Conservation (phyloP, 192 early-diverging fungal genomes). For the Kickxella alabastrina region DNA sequence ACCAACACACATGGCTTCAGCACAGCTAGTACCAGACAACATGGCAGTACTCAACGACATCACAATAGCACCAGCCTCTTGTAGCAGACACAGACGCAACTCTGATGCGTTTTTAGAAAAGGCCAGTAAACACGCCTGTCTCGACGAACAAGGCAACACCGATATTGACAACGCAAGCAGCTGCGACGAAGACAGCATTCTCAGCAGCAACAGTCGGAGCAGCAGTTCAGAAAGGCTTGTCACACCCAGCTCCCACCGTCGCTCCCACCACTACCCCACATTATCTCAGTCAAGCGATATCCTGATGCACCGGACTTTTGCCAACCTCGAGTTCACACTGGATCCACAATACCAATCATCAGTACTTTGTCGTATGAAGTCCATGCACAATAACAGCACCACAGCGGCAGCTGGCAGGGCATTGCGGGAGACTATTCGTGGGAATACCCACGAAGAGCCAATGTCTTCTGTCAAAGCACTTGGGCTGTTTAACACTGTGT, state of each 20-base stretch:
- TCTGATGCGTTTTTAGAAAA: slow-evolving; percentile 30
- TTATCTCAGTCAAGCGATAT: too few species aligned
- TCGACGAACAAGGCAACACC: not conserved
- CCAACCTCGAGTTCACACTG: not conserved
- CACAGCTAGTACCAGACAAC: not conserved
- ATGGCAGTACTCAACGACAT: not conserved
- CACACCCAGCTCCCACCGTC: too few species aligned
- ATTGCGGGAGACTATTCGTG: slow-evolving; percentile 18
- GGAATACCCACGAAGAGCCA: slow-evolving; percentile 41
- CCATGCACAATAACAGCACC: too few species aligned
- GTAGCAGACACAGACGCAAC: slow-evolving; percentile 32
- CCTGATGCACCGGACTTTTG: not conserved
- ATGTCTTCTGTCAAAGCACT: slow-evolving; percentile 42
- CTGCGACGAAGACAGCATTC: slow-evolving; percentile 12
- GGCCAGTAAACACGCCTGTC: slow-evolving; percentile 9
- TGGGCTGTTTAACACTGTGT: slow-evolving; percentile 35
- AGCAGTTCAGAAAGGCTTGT: too few species aligned
- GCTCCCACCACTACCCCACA: too few species aligned
- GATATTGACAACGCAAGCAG: slow-evolving; percentile 1
- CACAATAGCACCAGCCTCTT: slow-evolving; percentile 3
- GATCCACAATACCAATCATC: too few species aligned
- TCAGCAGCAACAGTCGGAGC: not conserved
- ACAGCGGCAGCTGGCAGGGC: not conserved
- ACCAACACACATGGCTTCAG: not conserved
- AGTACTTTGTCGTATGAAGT: too few species aligned